Percentiles rank a stretch among this genome's conserved stretches.
These are phyloP conservation scores for Silene coronaria DNA, from an alignment of 179 eudicot genomes.

Conservation along the genomic window DNA sequence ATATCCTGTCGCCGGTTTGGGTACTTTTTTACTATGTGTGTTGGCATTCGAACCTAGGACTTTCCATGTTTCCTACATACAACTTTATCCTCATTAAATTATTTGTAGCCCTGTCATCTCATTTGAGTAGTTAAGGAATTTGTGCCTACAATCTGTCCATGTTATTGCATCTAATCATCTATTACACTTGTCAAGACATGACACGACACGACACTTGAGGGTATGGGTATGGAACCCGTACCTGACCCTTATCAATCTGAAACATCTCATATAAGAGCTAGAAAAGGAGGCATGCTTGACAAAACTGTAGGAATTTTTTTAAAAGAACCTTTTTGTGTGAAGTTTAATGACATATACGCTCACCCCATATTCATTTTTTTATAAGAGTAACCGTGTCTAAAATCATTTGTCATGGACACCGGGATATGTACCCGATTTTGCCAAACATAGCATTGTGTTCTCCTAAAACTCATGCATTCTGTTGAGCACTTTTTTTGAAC, in stretches of 20 bases:
- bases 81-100: neutral
- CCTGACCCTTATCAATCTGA: too few relatives aligned
- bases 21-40: neutral
- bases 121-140: neutral
- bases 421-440: neutral
- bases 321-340: too few relatives aligned
- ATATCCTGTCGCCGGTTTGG: neutral
- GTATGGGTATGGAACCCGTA: too few relatives aligned
- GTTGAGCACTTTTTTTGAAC: conserved; percentile 15
- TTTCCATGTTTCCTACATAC: neutral
- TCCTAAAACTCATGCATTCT: neutral
- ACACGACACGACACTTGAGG: too few relatives aligned
- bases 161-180: neutral
- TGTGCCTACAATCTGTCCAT: neutral
- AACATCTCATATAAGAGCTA: too few relatives aligned
- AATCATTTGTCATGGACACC: too few relatives aligned
- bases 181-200: too few relatives aligned
- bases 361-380: too few relatives aligned
- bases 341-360: too few relatives aligned
- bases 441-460: neutral
- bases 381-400: too few relatives aligned
- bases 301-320: too few relatives aligned
- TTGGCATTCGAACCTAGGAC: neutral
- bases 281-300: too few relatives aligned
- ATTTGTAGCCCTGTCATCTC: neutral